phyloP scores from a whole-genome alignment of 75 land plant genomes.

The Chamaecyparis obtusa region DNA sequence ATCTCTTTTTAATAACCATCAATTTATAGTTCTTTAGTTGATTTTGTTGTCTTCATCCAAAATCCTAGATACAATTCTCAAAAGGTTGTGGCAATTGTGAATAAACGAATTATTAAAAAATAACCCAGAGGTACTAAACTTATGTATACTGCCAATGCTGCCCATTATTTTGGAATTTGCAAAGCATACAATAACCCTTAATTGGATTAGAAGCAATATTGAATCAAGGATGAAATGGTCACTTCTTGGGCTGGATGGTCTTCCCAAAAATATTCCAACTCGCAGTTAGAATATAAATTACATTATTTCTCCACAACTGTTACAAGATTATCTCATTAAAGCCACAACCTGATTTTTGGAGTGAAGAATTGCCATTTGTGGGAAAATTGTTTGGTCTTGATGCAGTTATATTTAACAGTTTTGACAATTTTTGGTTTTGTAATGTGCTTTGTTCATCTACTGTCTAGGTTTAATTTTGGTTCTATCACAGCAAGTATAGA shows the following conservation, averaged over 20 bases:
- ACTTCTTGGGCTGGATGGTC: background rate
- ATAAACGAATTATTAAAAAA: background rate
- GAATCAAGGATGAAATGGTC: background rate
- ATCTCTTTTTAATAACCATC: background rate
- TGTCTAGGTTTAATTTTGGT: background rate
- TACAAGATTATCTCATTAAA: background rate
- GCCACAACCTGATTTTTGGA: background rate
- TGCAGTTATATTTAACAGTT: background rate
- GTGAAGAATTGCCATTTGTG: background rate
- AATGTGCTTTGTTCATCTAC: background rate
- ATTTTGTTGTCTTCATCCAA: background rate
- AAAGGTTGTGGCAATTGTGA: background rate
- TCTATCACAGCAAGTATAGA: background rate
- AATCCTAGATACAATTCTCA: background rate
- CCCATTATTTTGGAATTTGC: background rate
- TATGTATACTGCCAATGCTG: background rate
- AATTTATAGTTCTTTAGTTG: background rate
- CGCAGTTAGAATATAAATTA: background rate
- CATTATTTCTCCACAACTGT: background rate
- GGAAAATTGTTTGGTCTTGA: background rate
- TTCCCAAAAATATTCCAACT: background rate
- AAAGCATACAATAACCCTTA: too few species aligned
- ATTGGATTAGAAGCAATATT: background rate
- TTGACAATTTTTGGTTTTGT: background rate
- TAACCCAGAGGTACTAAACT: background rate